Percentiles rank a stretch among this genome's conserved stretches.
phyloP scores from a whole-genome alignment of 2,329 filamentous ascomycete genomes.

The Fusarium sp. region DNA sequence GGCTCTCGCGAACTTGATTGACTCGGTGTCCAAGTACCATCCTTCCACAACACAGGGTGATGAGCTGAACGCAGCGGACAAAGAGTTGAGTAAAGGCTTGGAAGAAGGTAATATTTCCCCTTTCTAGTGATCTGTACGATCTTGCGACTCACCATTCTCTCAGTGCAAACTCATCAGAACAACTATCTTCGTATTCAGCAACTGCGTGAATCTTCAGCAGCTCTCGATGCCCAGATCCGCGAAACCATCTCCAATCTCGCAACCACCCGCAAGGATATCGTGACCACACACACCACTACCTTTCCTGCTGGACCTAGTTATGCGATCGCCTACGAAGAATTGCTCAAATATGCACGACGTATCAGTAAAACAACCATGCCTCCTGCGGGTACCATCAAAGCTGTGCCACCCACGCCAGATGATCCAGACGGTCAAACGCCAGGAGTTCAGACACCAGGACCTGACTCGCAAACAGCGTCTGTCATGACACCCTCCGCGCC shows the following conservation, averaged over 20 bases:
- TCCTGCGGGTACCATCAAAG: conserved; percentile 66
- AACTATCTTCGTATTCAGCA: conserved; percentile 77
- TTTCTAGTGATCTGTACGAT: not conserved
- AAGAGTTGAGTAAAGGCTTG: conserved; percentile 74
- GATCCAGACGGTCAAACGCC: conserved; percentile 48
- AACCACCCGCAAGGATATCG: conserved; percentile 78
- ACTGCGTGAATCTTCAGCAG: conserved; percentile 74
- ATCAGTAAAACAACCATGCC: conserved; percentile 86
- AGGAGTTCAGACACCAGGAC: conserved; percentile 50
- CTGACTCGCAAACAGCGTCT: conserved; percentile 50
- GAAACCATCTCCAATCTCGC: conserved; percentile 78
- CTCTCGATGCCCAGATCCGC: conserved; percentile 79
- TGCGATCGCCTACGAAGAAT: conserved; percentile 76
- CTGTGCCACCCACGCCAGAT: conserved; percentile 50
- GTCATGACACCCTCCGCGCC: conserved; percentile 52
- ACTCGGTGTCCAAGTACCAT: conserved; percentile 86
- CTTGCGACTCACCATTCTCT: conserved; percentile 9
- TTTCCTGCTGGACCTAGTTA: conserved; percentile 66
- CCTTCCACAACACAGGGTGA: conserved; percentile 76
- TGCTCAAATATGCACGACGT: conserved; percentile 81
- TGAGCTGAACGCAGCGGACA: conserved; percentile 78
- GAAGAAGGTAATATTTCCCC: conserved; percentile 66
- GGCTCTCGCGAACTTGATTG: conserved; percentile 76
- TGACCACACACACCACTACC: conserved; percentile 70
- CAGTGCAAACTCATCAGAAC: conserved; percentile 80